A percentile compares a stretch with the other conserved stretches of the same genome.
Evolutionary conservation across 2,329 filamentous ascomycete species (phyloP).

Genomic region (Ampelomyces quisqualis): DNA sequence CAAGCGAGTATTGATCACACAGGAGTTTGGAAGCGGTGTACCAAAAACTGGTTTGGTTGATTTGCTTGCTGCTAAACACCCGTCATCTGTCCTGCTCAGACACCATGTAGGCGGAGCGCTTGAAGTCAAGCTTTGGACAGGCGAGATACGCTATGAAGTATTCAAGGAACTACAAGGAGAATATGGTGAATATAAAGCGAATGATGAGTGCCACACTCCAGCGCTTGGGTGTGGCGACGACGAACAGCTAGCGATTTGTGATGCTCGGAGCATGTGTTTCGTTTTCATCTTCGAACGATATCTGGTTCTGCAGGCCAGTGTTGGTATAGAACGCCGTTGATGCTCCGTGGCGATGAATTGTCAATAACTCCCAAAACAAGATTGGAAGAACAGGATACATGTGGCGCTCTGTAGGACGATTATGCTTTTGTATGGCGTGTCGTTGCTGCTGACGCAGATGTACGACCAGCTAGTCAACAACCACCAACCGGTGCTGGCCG

Average conservation of each 20-base stretch:
- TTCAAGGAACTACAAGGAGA: constrained; percentile 6
- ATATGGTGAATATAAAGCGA: constrained; percentile 30
- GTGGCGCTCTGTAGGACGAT: background rate
- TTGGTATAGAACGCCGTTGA: constrained; percentile 37
- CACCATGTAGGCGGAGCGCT: constrained; percentile 32
- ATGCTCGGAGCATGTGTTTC: too few relatives aligned
- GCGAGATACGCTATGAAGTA: constrained; percentile 22
- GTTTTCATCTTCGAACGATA: constrained; percentile 8
- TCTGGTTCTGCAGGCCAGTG: too few relatives aligned
- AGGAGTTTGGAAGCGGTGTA: too few relatives aligned
- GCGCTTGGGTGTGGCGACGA: constrained; percentile 39
- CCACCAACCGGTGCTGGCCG: constrained; percentile 32
- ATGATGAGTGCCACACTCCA: constrained; percentile 33
- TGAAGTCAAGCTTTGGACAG: constrained; percentile 30
- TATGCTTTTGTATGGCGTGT: constrained; percentile 5
- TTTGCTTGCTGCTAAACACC: constrained; percentile 13
- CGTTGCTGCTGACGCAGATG: constrained; percentile 6
- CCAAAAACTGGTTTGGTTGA: too few relatives aligned
- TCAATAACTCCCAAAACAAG: constrained; percentile 16
- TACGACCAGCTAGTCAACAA: constrained; percentile 31
- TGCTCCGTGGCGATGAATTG: constrained; percentile 25
- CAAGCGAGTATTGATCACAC: background rate
- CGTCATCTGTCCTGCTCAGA: constrained; percentile 38
- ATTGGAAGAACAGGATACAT: constrained; percentile 4
- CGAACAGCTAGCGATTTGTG: constrained; percentile 19